Evolutionary conservation across 257 asterid species (phyloP).

Genomic region (Striga asiatica): DNA sequence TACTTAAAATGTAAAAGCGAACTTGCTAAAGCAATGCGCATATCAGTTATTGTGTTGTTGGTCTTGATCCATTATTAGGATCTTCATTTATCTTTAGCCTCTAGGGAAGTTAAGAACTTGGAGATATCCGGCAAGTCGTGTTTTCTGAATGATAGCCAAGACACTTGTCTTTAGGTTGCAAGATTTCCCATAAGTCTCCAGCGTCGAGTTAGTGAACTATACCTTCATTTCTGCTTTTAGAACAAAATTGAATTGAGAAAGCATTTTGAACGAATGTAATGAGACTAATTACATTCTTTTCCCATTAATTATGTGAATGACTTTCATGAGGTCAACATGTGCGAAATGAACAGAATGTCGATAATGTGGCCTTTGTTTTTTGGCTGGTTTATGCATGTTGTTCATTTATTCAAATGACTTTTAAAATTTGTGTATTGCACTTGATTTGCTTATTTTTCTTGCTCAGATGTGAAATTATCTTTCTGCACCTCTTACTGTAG

Average conservation of each 20-base stretch:
- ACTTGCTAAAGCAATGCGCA: neutral
- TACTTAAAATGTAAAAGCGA: no score
- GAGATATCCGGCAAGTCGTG: neutral
- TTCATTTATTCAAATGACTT: slow-evolving; percentile 3
- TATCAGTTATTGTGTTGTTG: neutral
- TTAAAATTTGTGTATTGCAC: neutral
- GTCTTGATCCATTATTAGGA: neutral
- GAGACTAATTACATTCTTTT: neutral
- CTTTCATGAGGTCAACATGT: neutral
- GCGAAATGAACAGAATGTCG: slow-evolving; percentile 1
- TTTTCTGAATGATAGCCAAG: neutral
- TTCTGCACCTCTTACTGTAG: neutral
- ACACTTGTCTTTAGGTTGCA: slow-evolving; percentile 2
- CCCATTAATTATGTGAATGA: neutral
- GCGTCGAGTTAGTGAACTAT: no score
- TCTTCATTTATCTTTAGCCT: slow-evolving; percentile 5
- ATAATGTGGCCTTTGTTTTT: neutral
- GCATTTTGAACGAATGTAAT: neutral
- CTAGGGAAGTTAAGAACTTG: neutral
- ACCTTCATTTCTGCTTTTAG: no score
- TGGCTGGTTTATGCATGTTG: neutral
- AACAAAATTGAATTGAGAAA: neutral
- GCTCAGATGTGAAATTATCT: neutral
- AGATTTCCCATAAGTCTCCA: neutral
- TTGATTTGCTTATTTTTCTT: neutral